A percentile compares a stretch with the other conserved stretches of the same genome.
Conservation (phyloP, 768 basidiomycete species). For the Mycena polygramma region DNA sequence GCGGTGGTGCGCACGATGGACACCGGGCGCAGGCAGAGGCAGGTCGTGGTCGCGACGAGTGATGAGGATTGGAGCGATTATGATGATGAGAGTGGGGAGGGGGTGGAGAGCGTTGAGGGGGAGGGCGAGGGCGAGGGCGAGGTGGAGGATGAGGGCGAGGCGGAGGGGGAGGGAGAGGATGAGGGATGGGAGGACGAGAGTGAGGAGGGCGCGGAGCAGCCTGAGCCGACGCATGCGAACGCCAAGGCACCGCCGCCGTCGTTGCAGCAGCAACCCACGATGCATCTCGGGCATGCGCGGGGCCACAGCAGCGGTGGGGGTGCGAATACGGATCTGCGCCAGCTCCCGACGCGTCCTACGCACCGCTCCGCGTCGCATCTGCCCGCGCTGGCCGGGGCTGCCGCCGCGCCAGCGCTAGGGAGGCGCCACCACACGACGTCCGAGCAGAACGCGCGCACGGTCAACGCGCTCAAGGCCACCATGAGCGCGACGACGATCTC, state of each 20-base stretch:
- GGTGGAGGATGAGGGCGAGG: constrained; percentile 29
- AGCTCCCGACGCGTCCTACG: constrained; percentile 35
- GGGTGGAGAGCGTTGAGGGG: constrained; percentile 32
- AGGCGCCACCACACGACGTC: constrained; percentile 18
- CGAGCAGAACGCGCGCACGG: constrained; percentile 32
- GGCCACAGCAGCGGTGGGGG: constrained; percentile 15
- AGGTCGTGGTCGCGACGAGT: constrained; percentile 26
- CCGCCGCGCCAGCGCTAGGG: constrained; percentile 72
- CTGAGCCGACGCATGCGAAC: not conserved
- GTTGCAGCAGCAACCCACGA: constrained; percentile 27
- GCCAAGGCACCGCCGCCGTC: constrained; percentile 36
- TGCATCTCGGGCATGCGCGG: constrained; percentile 23
- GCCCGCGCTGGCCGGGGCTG: constrained; percentile 51
- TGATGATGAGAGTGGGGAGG: constrained; percentile 31
- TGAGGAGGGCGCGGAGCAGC: no score
- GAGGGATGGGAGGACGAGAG: constrained; percentile 37
- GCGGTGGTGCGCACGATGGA: constrained; percentile 36
- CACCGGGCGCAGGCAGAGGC: constrained; percentile 8
- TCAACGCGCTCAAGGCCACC: constrained; percentile 26
- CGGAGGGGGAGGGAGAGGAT: constrained; percentile 29
- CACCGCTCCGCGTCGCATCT: constrained; percentile 33
- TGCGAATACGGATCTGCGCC: constrained; percentile 29
- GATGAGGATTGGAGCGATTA: constrained; percentile 34
- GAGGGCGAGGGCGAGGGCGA: constrained; percentile 30
- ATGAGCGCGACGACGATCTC: constrained; percentile 17